Conservation (phyloP, 768 basidiomycete genomes). For the Gloeopeniophorella convolvens region DNA sequence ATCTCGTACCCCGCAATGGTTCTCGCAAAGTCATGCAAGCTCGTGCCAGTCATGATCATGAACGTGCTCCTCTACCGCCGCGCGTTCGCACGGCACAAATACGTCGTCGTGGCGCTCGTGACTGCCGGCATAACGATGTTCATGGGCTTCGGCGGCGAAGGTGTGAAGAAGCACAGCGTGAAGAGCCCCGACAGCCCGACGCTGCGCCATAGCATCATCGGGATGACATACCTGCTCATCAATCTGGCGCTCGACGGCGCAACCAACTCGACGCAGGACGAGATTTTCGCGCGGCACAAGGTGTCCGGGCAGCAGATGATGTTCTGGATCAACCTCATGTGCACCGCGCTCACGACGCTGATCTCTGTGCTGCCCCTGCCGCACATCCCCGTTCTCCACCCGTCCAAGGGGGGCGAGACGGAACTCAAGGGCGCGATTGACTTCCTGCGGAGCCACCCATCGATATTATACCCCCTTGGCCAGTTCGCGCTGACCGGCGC, state of each 20-base stretch:
- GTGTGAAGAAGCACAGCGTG: conserved; percentile 32
- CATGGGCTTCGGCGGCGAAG: conserved; percentile 79
- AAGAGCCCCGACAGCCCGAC: conserved; percentile 31
- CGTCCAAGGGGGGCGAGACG: conserved; percentile 47
- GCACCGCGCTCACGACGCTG: conserved; percentile 62
- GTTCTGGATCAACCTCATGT: conserved; percentile 93
- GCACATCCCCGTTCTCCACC: conserved; percentile 77
- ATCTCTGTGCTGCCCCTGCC: conserved; percentile 73
- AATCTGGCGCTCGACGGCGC: conserved; percentile 91
- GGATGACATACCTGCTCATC: conserved; percentile 67
- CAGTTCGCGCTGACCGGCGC: conserved; percentile 90
- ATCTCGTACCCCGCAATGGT: conserved; percentile 99
- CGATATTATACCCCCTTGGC: conserved; percentile 61
- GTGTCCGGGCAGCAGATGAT: conserved; percentile 96
- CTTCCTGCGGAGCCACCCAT: conserved; percentile 76
- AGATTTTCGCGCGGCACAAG: conserved; percentile 78
- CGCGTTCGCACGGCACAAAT: conserved; percentile 89
- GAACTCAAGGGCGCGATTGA: conserved; percentile 63
- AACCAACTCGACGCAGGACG: conserved; percentile 94
- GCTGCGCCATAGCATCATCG: conserved; percentile 58
- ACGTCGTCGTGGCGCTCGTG: conserved; percentile 90
- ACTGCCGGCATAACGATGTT: conserved; percentile 88
- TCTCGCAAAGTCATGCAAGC: conserved; percentile 97
- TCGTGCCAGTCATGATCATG: conserved; percentile 98
- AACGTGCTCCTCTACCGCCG: conserved; percentile 94